Base-by-base conservation (phyloP, 1,284 basidiomycete genomes). In the Cryptococcus sp. region DNA sequence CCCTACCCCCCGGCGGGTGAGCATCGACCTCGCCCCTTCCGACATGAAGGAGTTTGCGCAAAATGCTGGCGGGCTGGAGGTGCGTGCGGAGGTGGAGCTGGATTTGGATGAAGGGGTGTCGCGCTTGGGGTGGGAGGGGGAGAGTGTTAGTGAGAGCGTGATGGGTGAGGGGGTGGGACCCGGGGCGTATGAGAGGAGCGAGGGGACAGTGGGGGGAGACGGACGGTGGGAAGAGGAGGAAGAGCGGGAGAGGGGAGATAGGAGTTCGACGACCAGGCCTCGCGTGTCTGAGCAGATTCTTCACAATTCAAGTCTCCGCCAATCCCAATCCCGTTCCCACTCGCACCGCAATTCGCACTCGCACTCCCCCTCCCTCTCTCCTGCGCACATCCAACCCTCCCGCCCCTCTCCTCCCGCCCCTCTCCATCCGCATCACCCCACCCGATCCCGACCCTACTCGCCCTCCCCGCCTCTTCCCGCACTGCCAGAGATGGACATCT, bases 21-120 rank as follows among this genome's bases (percentile, higher is more conserved):
- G 57, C 20, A 62, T 70, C 13, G 67, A 70, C 42, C 39, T 65
- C 11, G 61, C 66, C 8, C 68, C 69, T 7, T 64, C 69, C 46
- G 61, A 68, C 23, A 62, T 64, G 13, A 61, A 56, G 3, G 46
- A 61, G 2, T 75, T 75, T 44, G 72, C 64, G 0, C 46, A 57
- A 4, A 65, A 66, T 12, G 52, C 69, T 1, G 63, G 60, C 37
- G 61, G 50, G 8, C 21, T 63, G 24, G 64, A 70, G 37, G 54
- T 61, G 1, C 47, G 56, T 33, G 56, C 56, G 8, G 66, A 67
- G 38, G 57, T 69, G n/a, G 73, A 71, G 23, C 45, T 75, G 28
- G 73, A 75, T 54, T 44, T 71, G 23, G 69, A 70, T 55, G 66
- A 68, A 63, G 59, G 53, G 12, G 24, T 56, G 36, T 57, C 56